These are phyloP conservation scores for Hirschfeldia incana DNA, from an alignment of 345 rosid genomes.

Conservation along the genomic window DNA sequence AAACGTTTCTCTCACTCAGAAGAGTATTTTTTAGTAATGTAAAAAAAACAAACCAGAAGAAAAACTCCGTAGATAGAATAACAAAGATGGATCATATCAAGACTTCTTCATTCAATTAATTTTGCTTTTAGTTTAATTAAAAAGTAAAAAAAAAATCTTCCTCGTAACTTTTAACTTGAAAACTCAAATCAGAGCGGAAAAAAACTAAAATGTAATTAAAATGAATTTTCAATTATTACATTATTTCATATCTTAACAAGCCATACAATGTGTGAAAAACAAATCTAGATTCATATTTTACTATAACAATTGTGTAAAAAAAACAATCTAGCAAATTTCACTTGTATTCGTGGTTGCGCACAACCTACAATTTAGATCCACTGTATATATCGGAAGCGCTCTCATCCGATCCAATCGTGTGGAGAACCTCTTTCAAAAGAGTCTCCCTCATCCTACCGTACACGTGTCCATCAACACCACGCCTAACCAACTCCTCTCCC, in stretches of 20 bases:
- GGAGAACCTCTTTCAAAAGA: constrained; percentile 34
- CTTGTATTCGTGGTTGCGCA: not conserved
- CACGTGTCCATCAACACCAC: constrained; percentile 53
- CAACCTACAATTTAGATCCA: constrained; percentile 18
- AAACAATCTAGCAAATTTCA: not conserved
- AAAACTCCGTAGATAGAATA: too few relatives aligned
- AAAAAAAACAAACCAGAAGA: too few relatives aligned
- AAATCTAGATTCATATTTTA: too few relatives aligned
- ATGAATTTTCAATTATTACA: not conserved
- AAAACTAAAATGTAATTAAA: too few relatives aligned
- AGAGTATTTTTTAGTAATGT: too few relatives aligned
- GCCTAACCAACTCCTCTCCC: constrained; percentile 43
- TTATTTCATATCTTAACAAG: not conserved
- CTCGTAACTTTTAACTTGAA: too few relatives aligned
- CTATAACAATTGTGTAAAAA: not conserved
- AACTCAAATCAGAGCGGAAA: too few relatives aligned
- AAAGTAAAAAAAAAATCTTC: too few relatives aligned
- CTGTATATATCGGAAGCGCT: not conserved
- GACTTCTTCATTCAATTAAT: too few relatives aligned
- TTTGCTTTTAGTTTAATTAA: too few relatives aligned
- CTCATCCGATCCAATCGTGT: constrained; percentile 34
- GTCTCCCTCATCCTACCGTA: constrained; percentile 53
- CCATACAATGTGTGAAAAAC: not conserved
- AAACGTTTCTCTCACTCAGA: too few relatives aligned
- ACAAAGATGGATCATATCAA: too few relatives aligned